A percentile compares a stretch with the other conserved stretches of the same genome.
These are phyloP conservation scores for Postia placenta DNA, from an alignment of 768 basidiomycete species.

Conservation along the genomic window DNA sequence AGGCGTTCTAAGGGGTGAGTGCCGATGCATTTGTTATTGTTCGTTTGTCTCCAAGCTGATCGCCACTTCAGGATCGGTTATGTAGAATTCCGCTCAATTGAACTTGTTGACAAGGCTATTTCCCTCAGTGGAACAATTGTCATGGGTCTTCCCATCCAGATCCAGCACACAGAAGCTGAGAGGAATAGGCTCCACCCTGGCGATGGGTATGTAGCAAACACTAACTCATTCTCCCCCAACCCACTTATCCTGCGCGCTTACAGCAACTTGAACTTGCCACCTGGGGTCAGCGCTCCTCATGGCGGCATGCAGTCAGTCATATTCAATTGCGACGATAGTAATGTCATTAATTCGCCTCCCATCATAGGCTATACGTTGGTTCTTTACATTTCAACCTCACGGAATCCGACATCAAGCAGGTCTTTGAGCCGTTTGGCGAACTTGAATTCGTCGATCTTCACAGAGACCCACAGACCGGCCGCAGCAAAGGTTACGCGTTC, in stretches of 20 bases:
- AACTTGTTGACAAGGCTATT: conserved; percentile 87
- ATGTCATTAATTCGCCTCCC: conserved; percentile 9
- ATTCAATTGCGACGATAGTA: conserved; percentile 20
- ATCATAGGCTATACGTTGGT: conserved; percentile 94
- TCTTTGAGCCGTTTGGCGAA: conserved; percentile 98
- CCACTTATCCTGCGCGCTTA: neutral
- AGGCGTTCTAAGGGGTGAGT: conserved; percentile 94
- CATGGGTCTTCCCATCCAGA: conserved; percentile 96
- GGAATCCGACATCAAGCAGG: conserved; percentile 96
- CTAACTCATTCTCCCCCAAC: conserved; percentile 10
- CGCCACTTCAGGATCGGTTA: conserved; percentile 76
- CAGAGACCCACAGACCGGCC: conserved; percentile 88
- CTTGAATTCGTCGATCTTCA: conserved; percentile 98
- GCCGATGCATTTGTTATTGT: conserved; percentile 15
- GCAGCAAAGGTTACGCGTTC: conserved; percentile 97
- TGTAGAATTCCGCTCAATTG: conserved; percentile 90
- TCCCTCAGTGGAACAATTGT: conserved; percentile 90
- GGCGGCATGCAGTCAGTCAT: conserved; percentile 72
- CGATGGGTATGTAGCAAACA: conserved; percentile 57
- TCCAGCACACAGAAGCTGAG: conserved; percentile 96
- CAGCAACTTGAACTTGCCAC: conserved; percentile 77
- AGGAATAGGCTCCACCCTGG: conserved; percentile 85
- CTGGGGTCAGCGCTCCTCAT: conserved; percentile 77
- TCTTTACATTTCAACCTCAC: conserved; percentile 96
- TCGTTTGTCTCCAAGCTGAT: neutral